Conservation (phyloP, 2,329 filamentous ascomycete species). For the Tolypocladium tundrense region DNA sequence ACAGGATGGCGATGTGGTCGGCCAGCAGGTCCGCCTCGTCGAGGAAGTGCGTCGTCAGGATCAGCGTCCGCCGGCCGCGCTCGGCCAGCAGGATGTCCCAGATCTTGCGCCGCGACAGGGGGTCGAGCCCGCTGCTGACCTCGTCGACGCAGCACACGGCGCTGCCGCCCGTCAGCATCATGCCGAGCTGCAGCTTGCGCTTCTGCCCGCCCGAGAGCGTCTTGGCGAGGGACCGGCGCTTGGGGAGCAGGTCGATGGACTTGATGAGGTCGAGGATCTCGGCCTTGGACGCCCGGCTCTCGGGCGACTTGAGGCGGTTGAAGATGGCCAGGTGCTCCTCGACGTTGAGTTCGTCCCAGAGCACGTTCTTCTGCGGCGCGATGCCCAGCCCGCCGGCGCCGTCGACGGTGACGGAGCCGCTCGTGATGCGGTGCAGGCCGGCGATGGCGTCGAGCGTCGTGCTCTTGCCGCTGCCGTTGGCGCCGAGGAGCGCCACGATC, state of each 20-base stretch:
- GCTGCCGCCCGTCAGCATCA: constrained; percentile 90
- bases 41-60: constrained; percentile 86
- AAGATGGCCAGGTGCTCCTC: constrained; percentile 78
- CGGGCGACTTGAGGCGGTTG: constrained; percentile 65
- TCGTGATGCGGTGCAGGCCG: constrained; percentile 67
- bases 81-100: constrained; percentile 90
- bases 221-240: constrained; percentile 59
- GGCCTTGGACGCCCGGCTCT: constrained; percentile 41
- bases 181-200: constrained; percentile 80
- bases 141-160: constrained; percentile 86
- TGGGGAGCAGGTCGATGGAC: constrained; percentile 65
- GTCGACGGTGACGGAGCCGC: constrained; percentile 67
- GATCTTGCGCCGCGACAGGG: constrained; percentile 75
- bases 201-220: constrained; percentile 88
- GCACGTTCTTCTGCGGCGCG: constrained; percentile 86
- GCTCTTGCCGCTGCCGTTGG: constrained; percentile 84
- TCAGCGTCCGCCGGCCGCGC: constrained; percentile 69
- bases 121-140: constrained; percentile 80
- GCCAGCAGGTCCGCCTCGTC: constrained; percentile 87
- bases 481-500: constrained; percentile 77
- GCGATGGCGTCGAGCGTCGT: constrained; percentile 84
- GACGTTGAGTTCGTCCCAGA: constrained; percentile 84
- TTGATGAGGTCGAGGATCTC: constrained; percentile 54
- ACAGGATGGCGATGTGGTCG: constrained; percentile 81
- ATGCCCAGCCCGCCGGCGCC: constrained; percentile 72